Conservation (phyloP, 257 asterid genomes). For the Salvia hispanica region DNA sequence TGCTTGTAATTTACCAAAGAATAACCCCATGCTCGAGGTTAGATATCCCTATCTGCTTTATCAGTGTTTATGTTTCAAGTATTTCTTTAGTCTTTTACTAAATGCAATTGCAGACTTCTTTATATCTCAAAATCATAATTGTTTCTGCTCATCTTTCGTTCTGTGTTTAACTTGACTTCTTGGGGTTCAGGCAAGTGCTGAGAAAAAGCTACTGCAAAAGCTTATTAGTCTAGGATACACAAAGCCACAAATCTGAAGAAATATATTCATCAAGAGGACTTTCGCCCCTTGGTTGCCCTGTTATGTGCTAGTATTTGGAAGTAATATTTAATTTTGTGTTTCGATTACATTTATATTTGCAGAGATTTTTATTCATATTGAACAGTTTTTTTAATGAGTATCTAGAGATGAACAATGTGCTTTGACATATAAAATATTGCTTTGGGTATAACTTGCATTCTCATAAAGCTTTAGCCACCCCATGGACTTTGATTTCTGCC, state of each 20-base stretch:
- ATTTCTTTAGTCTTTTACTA: background rate
- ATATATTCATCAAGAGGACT: conserved; percentile 17
- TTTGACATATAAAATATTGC: background rate
- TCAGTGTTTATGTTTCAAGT: background rate
- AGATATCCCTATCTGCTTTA: conserved; percentile 25
- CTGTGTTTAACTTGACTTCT: conserved; percentile 5
- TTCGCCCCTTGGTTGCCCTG: background rate
- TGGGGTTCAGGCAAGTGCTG: conserved; percentile 73
- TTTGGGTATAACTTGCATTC: background rate
- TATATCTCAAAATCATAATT: background rate
- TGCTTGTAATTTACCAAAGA: conserved; percentile 85
- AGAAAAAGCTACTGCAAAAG: conserved; percentile 75
- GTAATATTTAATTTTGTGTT: conserved; percentile 13
- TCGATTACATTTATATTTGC: background rate
- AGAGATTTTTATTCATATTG: conserved; percentile 1
- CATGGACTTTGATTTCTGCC: conserved; percentile 61
- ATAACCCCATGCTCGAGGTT: conserved; percentile 89
- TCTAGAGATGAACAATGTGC: conserved; percentile 4
- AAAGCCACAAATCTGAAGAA: conserved; percentile 42
- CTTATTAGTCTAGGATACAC: conserved; percentile 66
- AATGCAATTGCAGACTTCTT: background rate
- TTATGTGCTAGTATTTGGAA: background rate
- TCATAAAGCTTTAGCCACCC: conserved; percentile 46
- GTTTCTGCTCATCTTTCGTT: background rate
- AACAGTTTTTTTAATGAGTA: conserved; percentile 1